Evolutionary conservation across 192 early-diverging fungal genomes (phyloP).

Genomic region (Coemansia sp.): DNA sequence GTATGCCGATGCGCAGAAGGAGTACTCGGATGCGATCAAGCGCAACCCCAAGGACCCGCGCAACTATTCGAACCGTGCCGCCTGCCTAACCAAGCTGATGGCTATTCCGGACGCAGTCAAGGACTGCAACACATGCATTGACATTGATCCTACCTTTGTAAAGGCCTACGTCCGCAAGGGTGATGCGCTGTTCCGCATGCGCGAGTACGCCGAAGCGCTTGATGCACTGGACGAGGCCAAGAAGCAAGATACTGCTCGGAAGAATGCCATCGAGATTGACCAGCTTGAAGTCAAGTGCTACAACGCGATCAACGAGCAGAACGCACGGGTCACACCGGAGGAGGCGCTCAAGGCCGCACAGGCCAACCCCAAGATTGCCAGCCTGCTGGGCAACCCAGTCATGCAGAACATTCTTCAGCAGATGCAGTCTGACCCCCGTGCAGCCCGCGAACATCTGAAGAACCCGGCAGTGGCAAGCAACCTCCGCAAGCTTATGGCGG

Average conservation of each 20-base stretch:
- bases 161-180: conserved; percentile 98
- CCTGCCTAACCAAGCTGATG: conserved; percentile 92
- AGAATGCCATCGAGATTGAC: conserved; percentile 83
- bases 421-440: conserved; percentile 94
- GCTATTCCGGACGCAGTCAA: conserved; percentile 91
- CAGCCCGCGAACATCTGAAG: conserved; percentile 93
- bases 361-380: conserved; percentile 87
- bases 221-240: conserved; percentile 79
- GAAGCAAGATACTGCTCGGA: conserved; percentile 77
- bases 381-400: conserved; percentile 85
- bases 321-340: conserved; percentile 60
- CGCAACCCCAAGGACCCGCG: conserved; percentile 87
- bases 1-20: conserved; percentile 82
- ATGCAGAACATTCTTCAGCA: conserved; percentile 97
- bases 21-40: conserved; percentile 97
- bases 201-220: conserved; percentile 82
- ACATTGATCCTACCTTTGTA: conserved; percentile 82
- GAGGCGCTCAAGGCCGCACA: conserved; percentile 83
- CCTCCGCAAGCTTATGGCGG: conserved; percentile 88
- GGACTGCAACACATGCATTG: conserved; percentile 89
- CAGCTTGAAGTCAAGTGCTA: conserved; percentile 79
- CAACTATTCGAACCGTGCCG: conserved; percentile 95
- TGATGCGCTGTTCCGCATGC: conserved; percentile 81
- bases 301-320: conserved; percentile 66
- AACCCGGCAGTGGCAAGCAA: conserved; percentile 93